phyloP scores from a whole-genome alignment of 2,329 filamentous ascomycete species.

The Graphilbum sp. region DNA sequence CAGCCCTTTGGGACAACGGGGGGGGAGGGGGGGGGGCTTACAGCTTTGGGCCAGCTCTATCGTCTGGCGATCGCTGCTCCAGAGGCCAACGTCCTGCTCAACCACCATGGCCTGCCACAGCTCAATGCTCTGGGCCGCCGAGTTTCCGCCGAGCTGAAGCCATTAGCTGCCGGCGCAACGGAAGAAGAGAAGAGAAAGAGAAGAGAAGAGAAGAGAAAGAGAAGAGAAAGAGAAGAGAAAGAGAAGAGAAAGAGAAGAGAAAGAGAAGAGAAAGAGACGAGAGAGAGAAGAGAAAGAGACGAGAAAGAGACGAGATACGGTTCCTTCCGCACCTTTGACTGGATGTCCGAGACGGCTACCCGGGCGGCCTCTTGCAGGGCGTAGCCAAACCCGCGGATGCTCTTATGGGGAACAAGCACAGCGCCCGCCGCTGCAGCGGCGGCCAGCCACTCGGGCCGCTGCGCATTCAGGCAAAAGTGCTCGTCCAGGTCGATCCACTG shows the following conservation, averaged over 20 bases:
- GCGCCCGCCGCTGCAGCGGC: constrained; percentile 42
- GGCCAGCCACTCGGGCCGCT: constrained; percentile 42
- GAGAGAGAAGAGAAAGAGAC: too few relatives aligned
- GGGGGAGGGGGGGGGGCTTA: constrained; percentile 13
- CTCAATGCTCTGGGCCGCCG: constrained; percentile 24
- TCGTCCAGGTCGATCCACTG: constrained; percentile 46
- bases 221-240: too few relatives aligned
- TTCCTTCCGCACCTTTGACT: constrained; percentile 18
- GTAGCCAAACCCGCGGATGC: constrained; percentile 41
- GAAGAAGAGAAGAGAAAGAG: too few relatives aligned
- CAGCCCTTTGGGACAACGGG: too few relatives aligned
- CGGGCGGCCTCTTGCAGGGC: constrained; percentile 34
- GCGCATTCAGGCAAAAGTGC: constrained; percentile 33
- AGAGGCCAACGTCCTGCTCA: constrained; percentile 32
- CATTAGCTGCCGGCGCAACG: too few relatives aligned
- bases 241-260: too few relatives aligned
- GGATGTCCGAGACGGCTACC: constrained; percentile 12
- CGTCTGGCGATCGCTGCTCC: constrained; percentile 35
- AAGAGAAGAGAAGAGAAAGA: too few relatives aligned
- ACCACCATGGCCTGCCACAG: constrained; percentile 31
- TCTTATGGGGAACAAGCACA: constrained; percentile 31
- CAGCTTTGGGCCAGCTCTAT: constrained; percentile 39
- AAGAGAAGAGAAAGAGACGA: too few relatives aligned
- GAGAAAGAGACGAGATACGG: too few relatives aligned
- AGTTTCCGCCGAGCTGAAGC: too few relatives aligned